Evolutionary conservation across 1,139 yeast genomes (phyloP), one percentile per base, ranked within the genome.

Genomic region (Candida tropicalis): DNA sequence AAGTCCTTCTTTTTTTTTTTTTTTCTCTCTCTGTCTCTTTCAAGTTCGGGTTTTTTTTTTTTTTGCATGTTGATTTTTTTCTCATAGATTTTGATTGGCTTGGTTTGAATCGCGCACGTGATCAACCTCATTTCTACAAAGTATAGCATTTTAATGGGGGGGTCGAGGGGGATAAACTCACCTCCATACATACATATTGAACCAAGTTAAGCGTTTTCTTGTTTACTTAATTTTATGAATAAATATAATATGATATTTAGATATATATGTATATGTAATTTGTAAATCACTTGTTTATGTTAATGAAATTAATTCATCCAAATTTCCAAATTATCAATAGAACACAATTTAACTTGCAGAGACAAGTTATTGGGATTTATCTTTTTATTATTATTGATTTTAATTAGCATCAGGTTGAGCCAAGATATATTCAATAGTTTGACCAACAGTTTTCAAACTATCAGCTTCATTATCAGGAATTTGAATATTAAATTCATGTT

Each of bases 391-490:
- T n/a, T n/a, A n/a, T n/a, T n/a, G 16, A 10, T 7, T 12, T 56
- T 68, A 82, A 56, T 79, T 76, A 40, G 87, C 86, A 62, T 86
- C 90, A 32, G 84, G 82, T 63, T 87, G 95, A 37, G 81, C 65
- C 51, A 83, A 68, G 53, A 89, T 82, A 67, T 82, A 84, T 55
- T 86, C 88, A 52, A 87, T 76, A 36, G 95, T 88, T 63, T 88
- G 91, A 41, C 87, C 84, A 51, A 89, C 88, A 23, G 95, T 85
- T 70, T 83, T 86, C 63, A 89, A 81, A 52, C 79, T 77, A 61
- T 88, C 95, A 35, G 95, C 93, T 63, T 87, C 91, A 54, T 82
- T 80, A 65, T 89, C 96, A 38, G 96, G 95, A 62, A 89, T 87
- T 62, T 83, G 87, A 58, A 80, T 78, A 55, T 82, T 80, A 64